phyloP scores from a whole-genome alignment of 2,329 filamentous ascomycete species.

The Byssochlamys sp. region DNA sequence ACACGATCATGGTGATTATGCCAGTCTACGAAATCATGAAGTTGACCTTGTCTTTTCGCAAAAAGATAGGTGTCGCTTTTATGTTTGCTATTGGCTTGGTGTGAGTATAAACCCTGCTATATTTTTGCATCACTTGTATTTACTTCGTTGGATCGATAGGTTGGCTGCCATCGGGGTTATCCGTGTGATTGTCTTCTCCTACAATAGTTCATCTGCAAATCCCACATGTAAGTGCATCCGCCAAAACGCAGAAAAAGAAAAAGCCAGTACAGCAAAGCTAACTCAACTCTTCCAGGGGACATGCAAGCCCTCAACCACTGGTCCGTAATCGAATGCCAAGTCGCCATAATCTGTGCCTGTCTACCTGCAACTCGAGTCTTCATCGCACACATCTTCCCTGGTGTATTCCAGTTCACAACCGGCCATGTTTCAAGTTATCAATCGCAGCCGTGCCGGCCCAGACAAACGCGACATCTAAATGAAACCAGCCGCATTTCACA shows the following conservation, averaged over 20 bases:
- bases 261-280: neutral
- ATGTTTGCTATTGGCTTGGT: neutral
- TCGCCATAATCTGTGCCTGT: conserved; percentile 5
- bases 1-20: neutral
- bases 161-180: neutral
- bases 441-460: neutral
- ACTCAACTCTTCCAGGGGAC: neutral
- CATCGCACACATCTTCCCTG: conserved; percentile 2
- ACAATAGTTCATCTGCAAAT: neutral
- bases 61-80: neutral
- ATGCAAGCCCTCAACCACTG: conserved; percentile 2
- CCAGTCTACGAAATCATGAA: neutral
- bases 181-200: neutral
- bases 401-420: neutral
- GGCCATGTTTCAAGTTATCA: neutral
- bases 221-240: neutral
- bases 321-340: conserved; percentile 5
- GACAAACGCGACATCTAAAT: neutral
- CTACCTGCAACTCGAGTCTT: conserved; percentile 2
- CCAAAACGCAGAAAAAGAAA: neutral
- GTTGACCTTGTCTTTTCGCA: neutral
- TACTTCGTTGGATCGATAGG: neutral
- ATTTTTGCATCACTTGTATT: neutral
- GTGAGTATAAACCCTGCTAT: neutral
- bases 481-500: neutral